Base-by-base conservation (phyloP, 345 rosid species). In the Diplotaxis tenuifolia region DNA sequence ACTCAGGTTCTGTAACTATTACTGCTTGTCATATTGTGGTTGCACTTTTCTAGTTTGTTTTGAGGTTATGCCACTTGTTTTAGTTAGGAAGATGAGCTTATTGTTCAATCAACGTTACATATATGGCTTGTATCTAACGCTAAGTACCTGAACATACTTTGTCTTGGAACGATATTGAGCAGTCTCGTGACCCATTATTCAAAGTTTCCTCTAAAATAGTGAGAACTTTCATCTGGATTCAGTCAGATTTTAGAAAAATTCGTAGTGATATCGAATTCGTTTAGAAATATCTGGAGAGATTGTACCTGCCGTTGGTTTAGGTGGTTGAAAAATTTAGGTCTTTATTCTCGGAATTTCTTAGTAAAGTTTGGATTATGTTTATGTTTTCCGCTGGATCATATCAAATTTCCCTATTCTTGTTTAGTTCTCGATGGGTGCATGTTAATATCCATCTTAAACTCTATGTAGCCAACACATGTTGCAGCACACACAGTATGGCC, bases 401-500 rank as follows among this genome's bases (percentile, higher is more conserved):
- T 18, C 16, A 27, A 10, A 64, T 14, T 50, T 47, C 25, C 27
- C 12, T 32, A 65, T n/a, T 65, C 45, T 60, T 56, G 67, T 69
- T 60, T 64, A 34, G 15, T 25, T 76, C 8, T n/a, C 63, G 27
- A 62, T 65, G 73, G 58, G 53, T 71, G 70, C 62, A 56, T 77
- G 23, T 34, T 82, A 68, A 80, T 79, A 73, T 18, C 29, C 70
- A 59, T 59, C 62, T 79, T 79, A 42, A 64, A 74, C 73, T 85
- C 72, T 57, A 80, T 78, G 75, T 85, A 95, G 99, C 58, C 91
- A 65, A 89, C 98, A 42, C 98, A 95, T 79, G 93, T 95, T 79
- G 98, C 98, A 8, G 97, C 98, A 62, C 98, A 95, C 98, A 62
- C 98, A 95, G 75, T 87, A 92, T 85, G 98, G 99, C 67, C 99